These are phyloP conservation scores for Pythium volutum DNA, from an alignment of 352 stramenopile species.

Conservation along the genomic window DNA sequence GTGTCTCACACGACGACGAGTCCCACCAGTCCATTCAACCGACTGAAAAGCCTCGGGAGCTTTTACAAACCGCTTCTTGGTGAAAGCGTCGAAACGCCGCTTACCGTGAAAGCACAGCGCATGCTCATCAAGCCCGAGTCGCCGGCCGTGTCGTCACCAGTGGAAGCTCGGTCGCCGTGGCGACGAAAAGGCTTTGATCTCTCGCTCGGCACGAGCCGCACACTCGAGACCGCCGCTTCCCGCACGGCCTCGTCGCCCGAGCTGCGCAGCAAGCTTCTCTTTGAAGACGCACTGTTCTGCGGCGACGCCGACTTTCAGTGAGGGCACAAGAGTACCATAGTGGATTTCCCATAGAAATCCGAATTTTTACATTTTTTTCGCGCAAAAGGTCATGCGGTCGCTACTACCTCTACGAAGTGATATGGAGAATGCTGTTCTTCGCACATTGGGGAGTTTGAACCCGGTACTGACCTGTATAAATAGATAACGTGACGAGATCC, in stretches of 20 bases:
- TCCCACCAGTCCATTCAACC: slow-evolving; percentile 9
- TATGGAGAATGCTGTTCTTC: not conserved
- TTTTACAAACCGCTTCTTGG: slow-evolving; percentile 16
- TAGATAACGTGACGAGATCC: not conserved
- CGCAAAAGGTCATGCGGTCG: no score
- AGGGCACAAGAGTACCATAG: no score
- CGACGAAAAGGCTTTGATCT: slow-evolving; percentile 20
- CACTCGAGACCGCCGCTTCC: not conserved
- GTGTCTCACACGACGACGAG: not conserved
- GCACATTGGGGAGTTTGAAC: not conserved
- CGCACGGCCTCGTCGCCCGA: slow-evolving; percentile 13
- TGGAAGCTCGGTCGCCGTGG: slow-evolving; percentile 8
- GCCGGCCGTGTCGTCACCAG: slow-evolving; percentile 1
- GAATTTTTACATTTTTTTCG: no score
- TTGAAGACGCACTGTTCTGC: slow-evolving; percentile 16
- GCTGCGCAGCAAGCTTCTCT: slow-evolving; percentile 18
- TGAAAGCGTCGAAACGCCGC: slow-evolving; percentile 9
- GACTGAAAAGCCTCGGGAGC: slow-evolving; percentile 13
- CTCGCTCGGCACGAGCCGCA: not conserved
- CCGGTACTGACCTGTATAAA: not conserved
- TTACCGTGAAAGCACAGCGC: slow-evolving; percentile 32
- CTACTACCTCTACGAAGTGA: not conserved
- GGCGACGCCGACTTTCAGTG: not conserved
- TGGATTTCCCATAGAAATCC: no score
- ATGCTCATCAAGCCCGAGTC: slow-evolving; percentile 39